phyloP scores from a whole-genome alignment of 179 eudicot genomes.

The Amaranthus tricolor region DNA sequence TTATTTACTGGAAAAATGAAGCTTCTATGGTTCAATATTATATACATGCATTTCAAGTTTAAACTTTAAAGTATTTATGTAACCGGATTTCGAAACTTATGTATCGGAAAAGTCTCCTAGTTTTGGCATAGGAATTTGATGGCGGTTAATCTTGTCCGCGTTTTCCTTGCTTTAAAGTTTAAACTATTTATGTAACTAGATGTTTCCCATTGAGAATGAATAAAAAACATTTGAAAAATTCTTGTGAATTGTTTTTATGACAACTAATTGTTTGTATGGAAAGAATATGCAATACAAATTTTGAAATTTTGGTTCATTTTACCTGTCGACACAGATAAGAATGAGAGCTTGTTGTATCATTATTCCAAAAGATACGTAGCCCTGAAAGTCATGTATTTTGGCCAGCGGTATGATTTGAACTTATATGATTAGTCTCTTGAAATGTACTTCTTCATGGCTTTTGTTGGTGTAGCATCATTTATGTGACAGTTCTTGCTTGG shows the following conservation, averaged over 20 bases:
- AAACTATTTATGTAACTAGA: background rate
- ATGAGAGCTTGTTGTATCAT: slow-evolving; percentile 32
- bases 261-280: background rate
- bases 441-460: slow-evolving; percentile 3
- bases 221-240: background rate
- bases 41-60: too few relatives aligned
- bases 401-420: slow-evolving; percentile 58
- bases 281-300: background rate
- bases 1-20: too few relatives aligned
- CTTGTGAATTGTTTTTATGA: background rate
- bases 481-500: background rate
- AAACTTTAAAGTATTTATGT: too few relatives aligned
- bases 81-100: too few relatives aligned
- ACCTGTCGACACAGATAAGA: slow-evolving; percentile 32
- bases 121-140: background rate
- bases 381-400: slow-evolving; percentile 87
- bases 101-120: background rate
- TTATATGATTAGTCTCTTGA: background rate
- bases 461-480: slow-evolving; percentile 2
- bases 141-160: background rate
- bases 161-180: background rate
- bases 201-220: background rate
- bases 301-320: background rate
- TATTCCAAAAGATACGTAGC: slow-evolving; percentile 65
- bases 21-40: too few relatives aligned